Evolutionary conservation across 345 rosid species (phyloP).

Genomic region (Cardiospermum halicacabum): DNA sequence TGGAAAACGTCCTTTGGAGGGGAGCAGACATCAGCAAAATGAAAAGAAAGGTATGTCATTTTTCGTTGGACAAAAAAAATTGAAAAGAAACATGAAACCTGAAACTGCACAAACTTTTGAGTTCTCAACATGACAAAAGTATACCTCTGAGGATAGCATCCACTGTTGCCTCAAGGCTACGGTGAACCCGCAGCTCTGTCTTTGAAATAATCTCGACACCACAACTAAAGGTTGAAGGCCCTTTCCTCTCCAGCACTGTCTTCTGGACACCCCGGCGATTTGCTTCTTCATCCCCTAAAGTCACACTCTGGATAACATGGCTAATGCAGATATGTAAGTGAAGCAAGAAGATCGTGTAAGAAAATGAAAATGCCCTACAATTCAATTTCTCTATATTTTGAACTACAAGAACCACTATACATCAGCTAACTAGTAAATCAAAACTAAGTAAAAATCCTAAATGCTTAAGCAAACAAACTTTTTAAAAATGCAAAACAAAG

Average conservation of each 20-base stretch:
- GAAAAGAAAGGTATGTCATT: not conserved
- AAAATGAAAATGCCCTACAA: not conserved
- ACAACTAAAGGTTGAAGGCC: conserved; percentile 74
- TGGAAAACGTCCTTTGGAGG: conserved; percentile 53
- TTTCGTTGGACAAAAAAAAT: not conserved
- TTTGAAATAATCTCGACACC: conserved; percentile 82
- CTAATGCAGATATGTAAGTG: conserved; percentile 5
- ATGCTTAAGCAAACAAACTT: not conserved
- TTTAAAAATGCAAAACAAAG: not conserved
- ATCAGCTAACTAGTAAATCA: not conserved
- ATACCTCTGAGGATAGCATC: conserved; percentile 76
- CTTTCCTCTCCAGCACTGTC: conserved; percentile 83
- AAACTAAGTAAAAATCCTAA: not conserved
- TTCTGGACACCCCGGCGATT: conserved; percentile 82
- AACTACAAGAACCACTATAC: not conserved
- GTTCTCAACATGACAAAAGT: conserved; percentile 7
- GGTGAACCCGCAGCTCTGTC: conserved; percentile 82
- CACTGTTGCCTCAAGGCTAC: conserved; percentile 83
- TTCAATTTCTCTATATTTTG: not conserved
- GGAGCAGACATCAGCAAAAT: conserved; percentile 13
- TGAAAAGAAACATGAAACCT: not conserved
- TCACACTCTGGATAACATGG: conserved; percentile 55
- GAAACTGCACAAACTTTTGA: conserved; percentile 1
- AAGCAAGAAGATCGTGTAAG: not conserved
- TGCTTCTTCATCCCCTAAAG: conserved; percentile 88